Base-by-base conservation (phyloP, 2,329 filamentous ascomycete genomes). In the Colletotrichum lini region DNA sequence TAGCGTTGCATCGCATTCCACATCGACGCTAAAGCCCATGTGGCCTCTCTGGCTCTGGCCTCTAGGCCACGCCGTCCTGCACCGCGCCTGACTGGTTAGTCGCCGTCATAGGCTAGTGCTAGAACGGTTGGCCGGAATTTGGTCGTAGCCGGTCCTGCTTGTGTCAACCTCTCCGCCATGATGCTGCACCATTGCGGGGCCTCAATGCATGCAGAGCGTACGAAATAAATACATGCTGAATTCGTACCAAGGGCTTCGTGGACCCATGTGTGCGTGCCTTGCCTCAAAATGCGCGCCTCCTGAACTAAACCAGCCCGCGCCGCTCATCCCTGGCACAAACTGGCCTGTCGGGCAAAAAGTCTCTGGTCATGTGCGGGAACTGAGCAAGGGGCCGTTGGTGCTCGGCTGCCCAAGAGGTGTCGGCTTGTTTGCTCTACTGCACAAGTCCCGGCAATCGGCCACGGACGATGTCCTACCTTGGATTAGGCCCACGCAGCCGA, bases 1-100 rank as follows among this genome's bases (percentile, higher is more conserved):
- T 71, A 53, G 53, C 68, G 23, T 63, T 58, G 52, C 65, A 56
- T 67, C 65, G 50, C 65, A 56, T 63, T 26, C 15, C 21, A 30
- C 57, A 69, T 68, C 65, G 53, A 64, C 69, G 59, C 69, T 64
- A 69, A 71, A 54, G 50, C 50, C 67, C 64, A 72, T 72, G 65
- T 72, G 69, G 69, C 53, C 69, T 69, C 30, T 59, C 58, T 47
- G 53, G 57, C 61, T 64, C 44, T 44, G 45, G 53, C 52, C 61
- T 64, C 38, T 44, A 50, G 44, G 38, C 65, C 49, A 53, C 44
- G 49, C 64, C 65, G 52, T 44, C 52, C 50, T 59, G 45, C 69
- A 68, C 47, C 59, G 52, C 64, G 68, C 68, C 52, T 40, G 68
- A 61, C 68, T 45, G 52, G 65, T 59, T 69, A 72, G 69, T 69